A percentile compares a stretch with the other conserved stretches of the same genome.
Evolutionary conservation across 208 protist species (phyloP).

Genomic region (Acanthamoeba royreba): DNA sequence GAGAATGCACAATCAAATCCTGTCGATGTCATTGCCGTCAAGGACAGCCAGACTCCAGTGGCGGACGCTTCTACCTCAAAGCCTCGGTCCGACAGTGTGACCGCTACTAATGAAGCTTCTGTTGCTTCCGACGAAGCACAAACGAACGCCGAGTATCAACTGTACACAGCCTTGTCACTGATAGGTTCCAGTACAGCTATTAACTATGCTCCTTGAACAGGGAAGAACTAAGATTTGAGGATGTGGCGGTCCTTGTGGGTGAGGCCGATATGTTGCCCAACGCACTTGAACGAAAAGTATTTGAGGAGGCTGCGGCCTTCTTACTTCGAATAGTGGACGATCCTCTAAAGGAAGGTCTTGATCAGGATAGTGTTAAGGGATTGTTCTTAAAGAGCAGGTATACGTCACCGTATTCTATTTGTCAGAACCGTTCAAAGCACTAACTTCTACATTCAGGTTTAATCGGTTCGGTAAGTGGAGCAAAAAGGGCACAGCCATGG

Average conservation of each 20-base stretch:
- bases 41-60: no score
- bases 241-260: not conserved
- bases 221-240: not conserved
- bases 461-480: slow-evolving; percentile 32
- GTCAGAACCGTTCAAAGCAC: not conserved
- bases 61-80: no score
- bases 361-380: not conserved
- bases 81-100: no score
- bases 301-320: not conserved
- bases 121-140: no score
- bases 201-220: not conserved
- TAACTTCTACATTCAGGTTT: not conserved
- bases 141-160: no score
- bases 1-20: not conserved
- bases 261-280: slow-evolving; percentile 21
- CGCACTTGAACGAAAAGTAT: not conserved
- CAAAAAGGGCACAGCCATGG: slow-evolving; percentile 22
- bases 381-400: slow-evolving; percentile 33
- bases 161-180: not conserved
- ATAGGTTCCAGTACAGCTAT: not conserved
- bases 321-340: not conserved
- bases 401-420: not conserved
- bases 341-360: not conserved
- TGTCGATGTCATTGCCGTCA: no score
- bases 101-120: no score